phyloP scores from a whole-genome alignment of 805 yeast species.

The Dipodascopsis uninucleata region DNA sequence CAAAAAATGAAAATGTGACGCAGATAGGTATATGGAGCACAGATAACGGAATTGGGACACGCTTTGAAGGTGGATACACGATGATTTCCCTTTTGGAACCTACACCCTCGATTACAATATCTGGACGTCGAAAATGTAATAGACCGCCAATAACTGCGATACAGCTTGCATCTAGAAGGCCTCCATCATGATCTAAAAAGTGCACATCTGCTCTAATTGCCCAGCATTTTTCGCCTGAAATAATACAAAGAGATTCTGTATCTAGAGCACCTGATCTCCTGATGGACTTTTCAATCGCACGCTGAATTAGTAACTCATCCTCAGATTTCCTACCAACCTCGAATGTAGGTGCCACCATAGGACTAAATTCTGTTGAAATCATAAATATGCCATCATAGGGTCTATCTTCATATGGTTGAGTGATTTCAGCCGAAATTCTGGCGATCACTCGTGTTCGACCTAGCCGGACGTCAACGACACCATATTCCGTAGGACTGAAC shows the following conservation, averaged over 20 bases:
- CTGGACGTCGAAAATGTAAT: conserved; percentile 79
- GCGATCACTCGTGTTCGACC: conserved; percentile 73
- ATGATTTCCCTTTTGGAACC: conserved; percentile 35
- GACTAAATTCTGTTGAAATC: conserved; percentile 79
- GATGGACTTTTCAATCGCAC: conserved; percentile 88
- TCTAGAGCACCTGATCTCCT: conserved; percentile 88
- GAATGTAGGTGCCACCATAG: conserved; percentile 85
- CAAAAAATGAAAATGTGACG: conserved; percentile 78
- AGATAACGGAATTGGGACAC: conserved; percentile 83
- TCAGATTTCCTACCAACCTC: conserved; percentile 68
- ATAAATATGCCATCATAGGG: conserved; percentile 90
- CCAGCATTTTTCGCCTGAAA: conserved; percentile 92
- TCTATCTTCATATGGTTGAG: conserved; percentile 79
- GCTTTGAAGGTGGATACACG: conserved; percentile 67
- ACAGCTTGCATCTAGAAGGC: conserved; percentile 84
- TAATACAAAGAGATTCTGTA: conserved; percentile 82
- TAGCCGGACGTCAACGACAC: conserved; percentile 71
- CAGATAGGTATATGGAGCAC: conserved; percentile 87
- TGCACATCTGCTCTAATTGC: conserved; percentile 84
- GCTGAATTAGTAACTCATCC: conserved; percentile 72
- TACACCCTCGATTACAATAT: conserved; percentile 56
- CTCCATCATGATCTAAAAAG: conserved; percentile 87
- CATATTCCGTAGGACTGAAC: conserved; percentile 63
- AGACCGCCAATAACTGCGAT: conserved; percentile 85
- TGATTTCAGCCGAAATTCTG: conserved; percentile 69